Evolutionary conservation across 2,329 filamentous ascomycete species (phyloP).

Genomic region (Penicillium occitanis): DNA sequence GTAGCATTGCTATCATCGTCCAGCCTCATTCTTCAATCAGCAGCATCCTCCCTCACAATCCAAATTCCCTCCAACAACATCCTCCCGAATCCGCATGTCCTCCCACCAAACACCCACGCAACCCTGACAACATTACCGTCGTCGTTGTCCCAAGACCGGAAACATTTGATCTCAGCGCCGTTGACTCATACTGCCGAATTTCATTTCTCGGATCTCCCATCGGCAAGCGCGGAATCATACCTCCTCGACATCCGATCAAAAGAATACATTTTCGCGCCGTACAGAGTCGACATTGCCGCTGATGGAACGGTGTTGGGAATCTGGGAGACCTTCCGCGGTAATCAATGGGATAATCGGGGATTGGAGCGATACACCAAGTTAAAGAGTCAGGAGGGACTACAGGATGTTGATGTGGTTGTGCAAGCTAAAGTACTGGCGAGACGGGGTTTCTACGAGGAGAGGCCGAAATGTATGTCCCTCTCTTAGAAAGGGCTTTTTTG

Average conservation of each 20-base stretch:
- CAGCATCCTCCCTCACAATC: conserved; percentile 38
- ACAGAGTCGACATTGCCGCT: conserved; percentile 67
- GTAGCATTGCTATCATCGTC: conserved; percentile 25
- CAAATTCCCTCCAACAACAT: conserved; percentile 37
- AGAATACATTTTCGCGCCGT: conserved; percentile 72
- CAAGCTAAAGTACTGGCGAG: conserved; percentile 61
- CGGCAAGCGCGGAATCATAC: conserved; percentile 62
- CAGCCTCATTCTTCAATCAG: conserved; percentile 19
- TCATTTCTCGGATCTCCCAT: conserved; percentile 62
- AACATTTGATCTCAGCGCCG: conserved; percentile 57
- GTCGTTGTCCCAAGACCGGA: conserved; percentile 31
- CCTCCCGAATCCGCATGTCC: conserved; percentile 45
- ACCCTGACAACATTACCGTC: conserved; percentile 49
- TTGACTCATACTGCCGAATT: conserved; percentile 70
- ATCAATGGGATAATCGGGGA: conserved; percentile 86
- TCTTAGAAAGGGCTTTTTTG: background rate
- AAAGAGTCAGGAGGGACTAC: conserved; percentile 23
- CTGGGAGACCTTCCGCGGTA: conserved; percentile 85
- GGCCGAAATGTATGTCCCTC: conserved; percentile 68
- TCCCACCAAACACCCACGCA: conserved; percentile 51
- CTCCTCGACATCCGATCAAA: conserved; percentile 76
- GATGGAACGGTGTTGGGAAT: conserved; percentile 56
- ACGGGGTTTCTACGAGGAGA: conserved; percentile 76
- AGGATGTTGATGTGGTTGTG: conserved; percentile 47
- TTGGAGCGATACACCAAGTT: conserved; percentile 46